Percentiles rank a stretch among this genome's conserved stretches.
Evolutionary conservation across 106 monocot genomes (phyloP).

Genomic region (Chionographis japonica): DNA sequence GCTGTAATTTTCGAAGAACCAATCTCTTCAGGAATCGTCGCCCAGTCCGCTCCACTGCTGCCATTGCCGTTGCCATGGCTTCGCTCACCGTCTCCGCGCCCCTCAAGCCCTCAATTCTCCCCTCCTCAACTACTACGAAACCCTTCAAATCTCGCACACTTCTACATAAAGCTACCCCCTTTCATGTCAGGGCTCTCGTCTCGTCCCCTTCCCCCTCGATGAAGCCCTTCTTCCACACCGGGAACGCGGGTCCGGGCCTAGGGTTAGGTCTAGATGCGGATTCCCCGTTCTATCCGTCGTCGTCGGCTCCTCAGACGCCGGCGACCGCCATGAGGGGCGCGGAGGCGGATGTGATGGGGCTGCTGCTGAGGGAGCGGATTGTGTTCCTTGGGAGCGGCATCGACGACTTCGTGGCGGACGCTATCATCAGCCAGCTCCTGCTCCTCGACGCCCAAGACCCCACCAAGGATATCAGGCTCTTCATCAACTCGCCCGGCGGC

Average conservation of each 20-base stretch:
- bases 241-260: neutral
- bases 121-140: neutral
- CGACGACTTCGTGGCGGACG: constrained; percentile 88
- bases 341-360: constrained; percentile 72
- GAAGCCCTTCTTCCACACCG: neutral
- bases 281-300: constrained; percentile 6
- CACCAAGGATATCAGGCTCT: constrained; percentile 76
- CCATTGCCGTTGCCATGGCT: constrained; percentile 29
- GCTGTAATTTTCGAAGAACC: too few relatives aligned
- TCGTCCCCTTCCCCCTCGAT: constrained; percentile 12
- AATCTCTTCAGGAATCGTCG: too few relatives aligned
- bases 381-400: constrained; percentile 81
- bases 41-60: neutral
- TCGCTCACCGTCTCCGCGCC: constrained; percentile 56
- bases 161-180: constrained; percentile 7
- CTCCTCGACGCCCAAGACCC: constrained; percentile 86
- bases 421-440: constrained; percentile 84
- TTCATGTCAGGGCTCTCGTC: constrained; percentile 8
- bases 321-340: constrained; percentile 45
- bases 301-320: constrained; percentile 45
- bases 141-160: constrained; percentile 10
- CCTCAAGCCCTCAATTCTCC: constrained; percentile 25
- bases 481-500: constrained; percentile 85
- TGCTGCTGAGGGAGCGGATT: constrained; percentile 82
- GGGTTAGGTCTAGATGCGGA: constrained; percentile 11